Percentiles rank a stretch among this genome's conserved stretches.
Conservation (phyloP, 2,329 filamentous ascomycete genomes). For the Sporothrix brunneoviolacea region DNA sequence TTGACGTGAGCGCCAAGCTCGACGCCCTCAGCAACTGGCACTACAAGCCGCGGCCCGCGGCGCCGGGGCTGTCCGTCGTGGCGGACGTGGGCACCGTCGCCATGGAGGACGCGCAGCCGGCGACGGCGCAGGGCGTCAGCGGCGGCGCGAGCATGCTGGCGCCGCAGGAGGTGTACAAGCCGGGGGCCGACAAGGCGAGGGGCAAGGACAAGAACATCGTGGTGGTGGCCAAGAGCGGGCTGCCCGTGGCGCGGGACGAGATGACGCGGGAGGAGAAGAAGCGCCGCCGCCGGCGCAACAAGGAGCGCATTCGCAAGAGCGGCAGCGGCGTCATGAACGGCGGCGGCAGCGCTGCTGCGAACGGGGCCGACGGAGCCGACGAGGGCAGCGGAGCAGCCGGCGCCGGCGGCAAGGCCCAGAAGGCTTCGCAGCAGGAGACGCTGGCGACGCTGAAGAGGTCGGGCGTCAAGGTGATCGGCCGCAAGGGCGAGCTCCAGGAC, state of each 20-base stretch:
- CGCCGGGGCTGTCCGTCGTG: slow-evolving; percentile 77
- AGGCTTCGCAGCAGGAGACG: slow-evolving; percentile 32
- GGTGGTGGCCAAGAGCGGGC: slow-evolving; percentile 67
- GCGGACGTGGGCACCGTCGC: slow-evolving; percentile 83
- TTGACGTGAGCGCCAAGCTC: slow-evolving; percentile 68
- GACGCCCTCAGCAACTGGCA: slow-evolving; percentile 91
- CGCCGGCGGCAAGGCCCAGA: slow-evolving; percentile 47
- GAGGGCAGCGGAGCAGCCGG: slow-evolving; percentile 44
- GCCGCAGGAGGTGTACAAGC: slow-evolving; percentile 79
- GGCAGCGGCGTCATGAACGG: slow-evolving; percentile 32
- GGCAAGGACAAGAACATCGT: slow-evolving; percentile 33
- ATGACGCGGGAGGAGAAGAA: slow-evolving; percentile 82
- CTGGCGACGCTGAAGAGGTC: slow-evolving; percentile 51
- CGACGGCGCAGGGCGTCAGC: slow-evolving; percentile 66
- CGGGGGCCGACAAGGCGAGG: slow-evolving; percentile 60
- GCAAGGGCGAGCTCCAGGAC: slow-evolving; percentile 78
- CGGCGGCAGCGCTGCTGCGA: slow-evolving; percentile 25
- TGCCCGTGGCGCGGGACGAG: slow-evolving; percentile 75
- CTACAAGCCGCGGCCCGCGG: slow-evolving; percentile 83
- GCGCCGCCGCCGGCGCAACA: slow-evolving; percentile 68
- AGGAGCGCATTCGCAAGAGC: slow-evolving; percentile 74
- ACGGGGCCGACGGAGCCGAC: slow-evolving; percentile 36
- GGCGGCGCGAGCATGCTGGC: slow-evolving; percentile 78
- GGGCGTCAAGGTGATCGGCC: slow-evolving; percentile 85
- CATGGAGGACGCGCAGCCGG: slow-evolving; percentile 93